phyloP scores from a whole-genome alignment of 495 filamentous ascomycete genomes.

The Talaromyces ruber region DNA sequence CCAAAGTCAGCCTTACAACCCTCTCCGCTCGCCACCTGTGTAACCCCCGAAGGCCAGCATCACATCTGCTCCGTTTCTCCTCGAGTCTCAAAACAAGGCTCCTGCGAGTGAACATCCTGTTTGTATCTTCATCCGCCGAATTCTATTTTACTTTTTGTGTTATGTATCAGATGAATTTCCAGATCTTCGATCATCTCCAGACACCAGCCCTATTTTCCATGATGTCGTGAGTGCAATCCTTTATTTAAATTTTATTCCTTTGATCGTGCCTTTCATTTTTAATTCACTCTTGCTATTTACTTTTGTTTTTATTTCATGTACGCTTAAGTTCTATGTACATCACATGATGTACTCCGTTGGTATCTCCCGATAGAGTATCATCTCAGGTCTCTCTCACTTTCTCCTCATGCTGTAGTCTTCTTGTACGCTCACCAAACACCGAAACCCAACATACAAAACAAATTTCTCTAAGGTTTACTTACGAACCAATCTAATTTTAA shows the following conservation, averaged over 20 bases:
- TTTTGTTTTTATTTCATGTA: slow-evolving; percentile 19
- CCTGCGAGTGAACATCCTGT: not conserved
- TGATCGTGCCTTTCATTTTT: slow-evolving; percentile 4
- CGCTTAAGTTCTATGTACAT: slow-evolving; percentile 20
- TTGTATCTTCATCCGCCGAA: not conserved
- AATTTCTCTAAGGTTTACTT: not conserved
- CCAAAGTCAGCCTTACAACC: not conserved
- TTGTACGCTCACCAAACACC: not conserved
- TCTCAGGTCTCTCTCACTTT: not conserved
- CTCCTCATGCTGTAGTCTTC: not conserved
- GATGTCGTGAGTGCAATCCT: slow-evolving; percentile 5
- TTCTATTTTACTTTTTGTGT: not conserved
- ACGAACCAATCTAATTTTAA: not conserved
- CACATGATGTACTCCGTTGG: slow-evolving; percentile 23
- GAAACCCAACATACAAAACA: not conserved
- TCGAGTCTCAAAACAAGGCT: not conserved
- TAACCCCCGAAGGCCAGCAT: not conserved
- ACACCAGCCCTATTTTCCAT: not conserved
- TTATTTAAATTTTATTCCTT: not conserved
- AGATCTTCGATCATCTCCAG: not conserved
- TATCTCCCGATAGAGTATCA: slow-evolving; percentile 10
- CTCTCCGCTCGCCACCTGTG: not conserved
- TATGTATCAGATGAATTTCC: slow-evolving; percentile 6
- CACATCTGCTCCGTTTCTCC: not conserved
- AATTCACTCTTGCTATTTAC: slow-evolving; percentile 12